These are phyloP conservation scores for Ophiostoma australiae DNA, from an alignment of 2,329 filamentous ascomycete species.

Conservation along the genomic window DNA sequence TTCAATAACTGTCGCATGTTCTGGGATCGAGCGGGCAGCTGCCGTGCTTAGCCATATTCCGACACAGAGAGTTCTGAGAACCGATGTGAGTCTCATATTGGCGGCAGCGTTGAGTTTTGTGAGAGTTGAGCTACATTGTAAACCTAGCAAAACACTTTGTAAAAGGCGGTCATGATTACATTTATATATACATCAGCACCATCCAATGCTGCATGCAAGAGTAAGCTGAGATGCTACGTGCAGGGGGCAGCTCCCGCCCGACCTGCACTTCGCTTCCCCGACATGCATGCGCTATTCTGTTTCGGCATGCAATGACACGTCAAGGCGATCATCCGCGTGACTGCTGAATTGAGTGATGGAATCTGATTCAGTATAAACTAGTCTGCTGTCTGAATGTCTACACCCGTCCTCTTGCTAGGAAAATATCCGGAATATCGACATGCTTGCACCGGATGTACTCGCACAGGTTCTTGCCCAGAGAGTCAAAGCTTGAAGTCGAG, in stretches of 20 bases:
- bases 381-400: background rate
- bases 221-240: background rate
- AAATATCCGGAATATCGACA: slow-evolving; percentile 42
- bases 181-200: background rate
- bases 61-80: background rate
- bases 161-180: background rate
- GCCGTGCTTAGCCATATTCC: background rate
- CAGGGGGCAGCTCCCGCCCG: background rate
- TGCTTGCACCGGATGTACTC: slow-evolving; percentile 36
- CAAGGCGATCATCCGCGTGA: no score
- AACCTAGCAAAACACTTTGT: no score
- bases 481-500: slow-evolving; percentile 23
- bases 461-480: slow-evolving; percentile 24
- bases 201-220: background rate
- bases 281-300: background rate
- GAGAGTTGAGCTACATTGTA: no score
- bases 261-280: background rate
- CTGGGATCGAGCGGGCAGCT: background rate
- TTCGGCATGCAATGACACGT: background rate
- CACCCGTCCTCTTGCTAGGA: slow-evolving; percentile 31
- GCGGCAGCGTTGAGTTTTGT: background rate
- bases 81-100: background rate
- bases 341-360: background rate
- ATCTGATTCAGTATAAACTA: background rate
- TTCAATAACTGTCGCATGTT: background rate